Evolutionary conservation across 345 rosid species (phyloP).

Genomic region (Cardamine resedifolia): DNA sequence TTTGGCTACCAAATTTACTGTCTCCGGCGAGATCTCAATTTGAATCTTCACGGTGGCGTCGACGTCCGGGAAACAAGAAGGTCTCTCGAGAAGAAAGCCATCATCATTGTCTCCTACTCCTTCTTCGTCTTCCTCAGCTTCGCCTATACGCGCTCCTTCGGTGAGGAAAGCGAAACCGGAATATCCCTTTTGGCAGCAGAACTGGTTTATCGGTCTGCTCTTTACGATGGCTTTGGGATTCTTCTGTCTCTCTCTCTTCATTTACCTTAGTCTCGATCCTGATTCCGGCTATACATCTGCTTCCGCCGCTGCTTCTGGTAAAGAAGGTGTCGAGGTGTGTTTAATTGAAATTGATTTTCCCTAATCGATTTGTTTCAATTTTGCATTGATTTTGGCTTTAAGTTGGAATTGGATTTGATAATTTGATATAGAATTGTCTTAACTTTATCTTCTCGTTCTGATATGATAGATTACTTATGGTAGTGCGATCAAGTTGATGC

Average conservation of each 20-base stretch:
- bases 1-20: not conserved
- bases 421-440: not conserved
- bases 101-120: constrained; percentile 40
- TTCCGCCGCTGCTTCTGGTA: constrained; percentile 56
- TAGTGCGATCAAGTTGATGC: constrained; percentile 82
- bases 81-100: constrained; percentile 57
- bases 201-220: constrained; percentile 76
- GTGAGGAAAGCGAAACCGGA: constrained; percentile 27
- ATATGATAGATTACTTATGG: constrained; percentile 80
- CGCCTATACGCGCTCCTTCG: constrained; percentile 35
- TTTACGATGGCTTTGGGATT: constrained; percentile 71
- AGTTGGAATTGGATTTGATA: not conserved
- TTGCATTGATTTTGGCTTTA: not conserved
- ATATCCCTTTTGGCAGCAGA: constrained; percentile 73
- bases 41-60: constrained; percentile 79
- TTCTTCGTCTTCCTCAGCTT: constrained; percentile 33
- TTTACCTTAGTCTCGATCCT: constrained; percentile 62
- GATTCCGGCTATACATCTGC: constrained; percentile 53
- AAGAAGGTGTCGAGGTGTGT: constrained; percentile 77
- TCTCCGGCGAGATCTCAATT: constrained; percentile 36
- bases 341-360: not conserved
- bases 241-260: constrained; percentile 64
- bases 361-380: not conserved
- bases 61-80: constrained; percentile 57
- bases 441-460: not conserved